Evolutionary conservation across 495 filamentous ascomycete genomes (phyloP), one percentile per base, ranked within the genome.

Genomic region (Daldinia concentrica): DNA sequence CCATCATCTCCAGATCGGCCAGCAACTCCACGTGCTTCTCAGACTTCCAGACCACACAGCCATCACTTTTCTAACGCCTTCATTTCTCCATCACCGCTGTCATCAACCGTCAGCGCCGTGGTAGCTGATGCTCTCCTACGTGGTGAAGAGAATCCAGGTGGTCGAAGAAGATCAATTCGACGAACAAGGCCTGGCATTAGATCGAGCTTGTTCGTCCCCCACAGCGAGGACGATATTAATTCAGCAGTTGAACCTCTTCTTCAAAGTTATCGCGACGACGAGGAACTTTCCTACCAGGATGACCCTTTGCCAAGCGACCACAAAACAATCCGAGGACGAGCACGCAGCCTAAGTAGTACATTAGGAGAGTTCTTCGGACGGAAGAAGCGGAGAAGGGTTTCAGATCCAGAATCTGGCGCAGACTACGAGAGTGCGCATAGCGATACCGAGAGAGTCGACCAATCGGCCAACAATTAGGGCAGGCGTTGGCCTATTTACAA

Each of bases 331-430:
- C 73, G 79, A 17, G 77, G 78, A 24, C 70, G 83, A 29, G 80
- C 85, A 29, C 77, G 85, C 60, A 87, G 84, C 74, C 62, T 87
- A 34, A 87, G 85, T 61, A 81, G 81, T 55, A 84, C 84, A 12
- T 63, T 87, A 3, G 81, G 84, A 17, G 80, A 82, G 37, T 74
- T 86, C 34, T 81, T 86, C 64, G 71, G 77, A 3, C 67, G 68
- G 19, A 78, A 70, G 26, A 76, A 64, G 57, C 68, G 72, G 56
- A 64, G 68, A 58, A 66, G 74, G 19, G 66, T 37, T 24, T 71
- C 69, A 24, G 72, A 76, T 59, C 68, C 71, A 1, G 76, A 77
- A 57, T 29, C 62, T 29, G 71, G 65, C 3, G 41, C 32, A 58
- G 63, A 52, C 6, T 34, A 71, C 24, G 70, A 67, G 15, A 52